Conservation (phyloP, 2,329 filamentous ascomycete genomes). For the Calonectria pseudoturangicola region DNA sequence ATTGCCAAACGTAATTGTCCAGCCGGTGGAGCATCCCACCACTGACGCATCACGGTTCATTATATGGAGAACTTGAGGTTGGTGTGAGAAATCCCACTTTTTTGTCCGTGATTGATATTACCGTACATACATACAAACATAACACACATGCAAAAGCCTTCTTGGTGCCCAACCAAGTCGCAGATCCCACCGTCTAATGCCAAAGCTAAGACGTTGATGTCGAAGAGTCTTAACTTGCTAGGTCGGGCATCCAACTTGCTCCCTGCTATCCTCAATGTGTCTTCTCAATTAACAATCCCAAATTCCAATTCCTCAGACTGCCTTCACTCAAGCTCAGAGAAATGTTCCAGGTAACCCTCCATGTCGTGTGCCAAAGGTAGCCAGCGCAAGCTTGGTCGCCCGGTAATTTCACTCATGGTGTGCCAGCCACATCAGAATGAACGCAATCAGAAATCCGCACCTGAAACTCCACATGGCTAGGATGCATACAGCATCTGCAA, state of each 20-base stretch:
- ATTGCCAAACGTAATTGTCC: neutral
- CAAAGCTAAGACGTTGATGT: slow-evolving; percentile 19
- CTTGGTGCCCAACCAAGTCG: slow-evolving; percentile 5
- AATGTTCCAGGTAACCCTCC: neutral
- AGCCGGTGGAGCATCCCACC: neutral
- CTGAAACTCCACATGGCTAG: neutral
- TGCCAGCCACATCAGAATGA: neutral
- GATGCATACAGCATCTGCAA: neutral
- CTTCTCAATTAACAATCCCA: slow-evolving; percentile 3
- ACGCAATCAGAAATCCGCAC: neutral
- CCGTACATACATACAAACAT: slow-evolving; percentile 5
- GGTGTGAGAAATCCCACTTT: slow-evolving; percentile 26
- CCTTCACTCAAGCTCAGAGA: slow-evolving; percentile 1
- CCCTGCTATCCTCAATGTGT: slow-evolving; percentile 1
- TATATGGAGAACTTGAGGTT: neutral
- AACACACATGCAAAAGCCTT: neutral
- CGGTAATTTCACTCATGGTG: neutral
- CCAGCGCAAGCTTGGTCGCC: neutral
- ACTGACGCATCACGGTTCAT: neutral
- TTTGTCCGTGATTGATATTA: slow-evolving; percentile 17
- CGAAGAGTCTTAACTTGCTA: slow-evolving; percentile 2
- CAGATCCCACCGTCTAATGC: slow-evolving; percentile 1
- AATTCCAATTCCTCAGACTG: neutral
- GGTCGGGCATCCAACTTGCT: slow-evolving; percentile 13
- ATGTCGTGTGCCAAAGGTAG: neutral